These are phyloP conservation scores for Candida sp. DNA, from an alignment of 1,139 yeast species.

Conservation along the genomic window DNA sequence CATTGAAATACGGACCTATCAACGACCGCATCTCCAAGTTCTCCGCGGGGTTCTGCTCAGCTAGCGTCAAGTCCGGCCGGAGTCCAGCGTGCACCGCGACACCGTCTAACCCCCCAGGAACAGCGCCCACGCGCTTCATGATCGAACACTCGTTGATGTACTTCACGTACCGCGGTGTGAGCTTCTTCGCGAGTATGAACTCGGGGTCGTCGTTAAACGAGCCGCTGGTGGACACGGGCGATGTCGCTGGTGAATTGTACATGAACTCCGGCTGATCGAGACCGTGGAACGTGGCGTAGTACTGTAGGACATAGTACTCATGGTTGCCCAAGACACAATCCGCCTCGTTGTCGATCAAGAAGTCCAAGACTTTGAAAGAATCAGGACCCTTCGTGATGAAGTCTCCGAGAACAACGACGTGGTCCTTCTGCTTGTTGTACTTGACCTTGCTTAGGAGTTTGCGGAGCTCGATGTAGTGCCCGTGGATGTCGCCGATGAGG, in stretches of 20 bases:
- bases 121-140: constrained; percentile 63
- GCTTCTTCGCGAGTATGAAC: constrained; percentile 55
- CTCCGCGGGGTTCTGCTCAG: constrained; percentile 64
- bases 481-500: constrained; percentile 90
- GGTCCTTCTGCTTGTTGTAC: constrained; percentile 53
- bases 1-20: constrained; percentile 58
- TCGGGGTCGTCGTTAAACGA: constrained; percentile 59
- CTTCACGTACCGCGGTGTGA: constrained; percentile 62
- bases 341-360: constrained; percentile 57
- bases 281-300: constrained; percentile 64
- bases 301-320: constrained; percentile 66
- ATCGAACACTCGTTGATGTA: constrained; percentile 67
- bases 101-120: constrained; percentile 50
- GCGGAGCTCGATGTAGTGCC: constrained; percentile 61
- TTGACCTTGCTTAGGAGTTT: constrained; percentile 51
- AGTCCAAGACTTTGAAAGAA: constrained; percentile 70
- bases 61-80: constrained; percentile 60
- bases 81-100: constrained; percentile 84
- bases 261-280: constrained; percentile 34
- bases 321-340: constrained; percentile 91
- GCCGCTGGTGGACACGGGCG: constrained; percentile 10
- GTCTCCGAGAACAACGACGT: constrained; percentile 80
- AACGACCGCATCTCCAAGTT: constrained; percentile 67
- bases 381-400: constrained; percentile 86
- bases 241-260: not conserved